Conservation (phyloP, 2,329 filamentous ascomycete species). For the Amylocarpus encephaloides region DNA sequence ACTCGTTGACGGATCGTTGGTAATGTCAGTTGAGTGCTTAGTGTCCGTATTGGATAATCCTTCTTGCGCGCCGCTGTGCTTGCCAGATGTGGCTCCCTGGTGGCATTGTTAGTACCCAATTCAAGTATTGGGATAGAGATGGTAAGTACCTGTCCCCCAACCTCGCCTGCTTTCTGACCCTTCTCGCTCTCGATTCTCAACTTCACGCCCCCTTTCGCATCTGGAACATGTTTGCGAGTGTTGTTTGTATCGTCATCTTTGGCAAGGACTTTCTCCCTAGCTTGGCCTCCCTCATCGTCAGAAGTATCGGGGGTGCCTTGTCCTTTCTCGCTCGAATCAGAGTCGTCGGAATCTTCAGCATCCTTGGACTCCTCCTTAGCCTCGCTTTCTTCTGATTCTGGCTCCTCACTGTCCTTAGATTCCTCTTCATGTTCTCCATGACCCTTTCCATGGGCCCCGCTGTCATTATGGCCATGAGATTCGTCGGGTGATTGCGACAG, state of each 20-base stretch:
- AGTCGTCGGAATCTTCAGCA: constrained; percentile 29
- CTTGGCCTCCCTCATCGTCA: constrained; percentile 29
- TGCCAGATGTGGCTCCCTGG: constrained; percentile 29
- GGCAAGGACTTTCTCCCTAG: constrained; percentile 6
- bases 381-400: constrained; percentile 23
- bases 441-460: constrained; percentile 17
- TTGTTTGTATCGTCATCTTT: constrained; percentile 28
- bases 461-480: constrained; percentile 23
- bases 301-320: constrained; percentile 29
- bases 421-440: constrained; percentile 21
- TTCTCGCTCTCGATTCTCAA: constrained; percentile 34
- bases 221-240: constrained; percentile 30
- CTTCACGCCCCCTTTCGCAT: constrained; percentile 35
- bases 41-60: constrained; percentile 46
- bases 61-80: constrained; percentile 46
- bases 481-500: constrained; percentile 21
- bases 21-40: constrained; percentile 40
- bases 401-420: constrained; percentile 23
- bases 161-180: constrained; percentile 21
- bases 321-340: constrained; percentile 26
- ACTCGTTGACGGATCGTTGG: constrained; percentile 41
- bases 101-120: constrained; percentile 11
- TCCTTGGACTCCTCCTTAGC: constrained; percentile 28
- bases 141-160: constrained; percentile 20
- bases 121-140: background rate